These are phyloP conservation scores for Favolaschia claudopus DNA, from an alignment of 768 basidiomycete species.

Conservation along the genomic window DNA sequence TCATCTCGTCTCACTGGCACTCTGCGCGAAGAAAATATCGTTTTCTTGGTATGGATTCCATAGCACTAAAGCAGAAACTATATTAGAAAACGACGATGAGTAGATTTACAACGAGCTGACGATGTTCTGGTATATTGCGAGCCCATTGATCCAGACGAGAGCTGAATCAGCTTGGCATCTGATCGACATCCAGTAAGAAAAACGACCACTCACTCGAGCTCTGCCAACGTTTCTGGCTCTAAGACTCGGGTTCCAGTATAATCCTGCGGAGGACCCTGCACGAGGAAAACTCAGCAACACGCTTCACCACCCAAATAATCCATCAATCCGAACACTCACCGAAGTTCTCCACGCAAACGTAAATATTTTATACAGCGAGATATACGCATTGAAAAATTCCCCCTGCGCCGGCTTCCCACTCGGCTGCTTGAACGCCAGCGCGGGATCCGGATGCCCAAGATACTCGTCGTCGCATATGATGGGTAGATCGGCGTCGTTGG, in stretches of 20 bases:
- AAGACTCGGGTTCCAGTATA: background rate
- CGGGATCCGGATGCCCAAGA: slow-evolving; percentile 50
- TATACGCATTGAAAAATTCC: slow-evolving; percentile 47
- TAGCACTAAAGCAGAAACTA: too few relatives aligned
- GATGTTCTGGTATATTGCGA: slow-evolving; percentile 54
- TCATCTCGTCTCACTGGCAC: slow-evolving; percentile 50
- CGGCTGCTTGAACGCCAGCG: slow-evolving; percentile 57
- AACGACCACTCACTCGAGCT: slow-evolving; percentile 22
- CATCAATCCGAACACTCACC: slow-evolving; percentile 29
- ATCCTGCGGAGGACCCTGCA: background rate
- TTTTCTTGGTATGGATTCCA: slow-evolving; percentile 46
- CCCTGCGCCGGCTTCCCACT: slow-evolving; percentile 47
- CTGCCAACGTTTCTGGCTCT: slow-evolving; percentile 1
- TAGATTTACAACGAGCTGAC: too few relatives aligned
- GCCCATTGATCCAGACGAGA: slow-evolving; percentile 63
- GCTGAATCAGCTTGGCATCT: slow-evolving; percentile 33
- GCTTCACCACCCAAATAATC: too few relatives aligned
- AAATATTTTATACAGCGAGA: slow-evolving; percentile 55
- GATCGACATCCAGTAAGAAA: background rate
- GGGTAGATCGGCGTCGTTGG: slow-evolving; percentile 52
- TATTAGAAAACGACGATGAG: too few relatives aligned
- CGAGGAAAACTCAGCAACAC: too few relatives aligned
- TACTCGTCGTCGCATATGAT: slow-evolving; percentile 61
- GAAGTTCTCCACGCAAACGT: slow-evolving; percentile 55
- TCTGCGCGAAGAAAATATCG: slow-evolving; percentile 45